Base-by-base conservation (phyloP, 2,329 filamentous ascomycete genomes). In the Rosellinia necatrix region DNA sequence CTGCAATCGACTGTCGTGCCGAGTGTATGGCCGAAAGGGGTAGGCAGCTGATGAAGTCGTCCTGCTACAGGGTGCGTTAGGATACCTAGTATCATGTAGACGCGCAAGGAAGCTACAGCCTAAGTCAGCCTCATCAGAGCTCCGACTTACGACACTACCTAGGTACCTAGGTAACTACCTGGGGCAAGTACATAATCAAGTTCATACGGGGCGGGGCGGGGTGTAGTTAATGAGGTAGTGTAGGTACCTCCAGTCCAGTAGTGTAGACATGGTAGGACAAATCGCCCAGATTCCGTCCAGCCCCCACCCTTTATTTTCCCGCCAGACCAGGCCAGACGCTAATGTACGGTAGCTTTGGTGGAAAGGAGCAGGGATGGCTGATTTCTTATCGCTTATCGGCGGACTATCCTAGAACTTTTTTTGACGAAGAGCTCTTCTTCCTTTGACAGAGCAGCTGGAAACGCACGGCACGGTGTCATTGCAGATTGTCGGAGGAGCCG, bases 91-190 rank as follows among this genome's bases (percentile, higher is more conserved):
- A 40, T 55, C 34, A 58, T 41, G 59, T 56, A 62, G 68, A 72
- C 72, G 69, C 73, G 73, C 72, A 75, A 73, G 64, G 69, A 66
- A 74, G 73, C 74, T 76, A 75, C 74, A 75, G 74, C 74, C 74
- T 76, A 70, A 67, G 62, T 49, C 52, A 65, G 65, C 58, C 63
- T 59, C 58, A 60, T 48, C 40, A 47, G 41, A 64, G 64, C 60
- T 65, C 38, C 25, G 15, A 49, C 8, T 9, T 38, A n/a, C 8
- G n/a, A n/a, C n/a, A n/a, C n/a, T n/a, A n/a, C n/a, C n/a, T 43
- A 43, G 9, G 6, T 34, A n/a, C 4, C 3, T 13, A 34, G 30
- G 30, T 8, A n/a, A n/a, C n/a, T n/a, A n/a, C n/a, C n/a, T n/a
- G n/a, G n/a, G n/a, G n/a, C n/a, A n/a, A n/a, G n/a, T n/a, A n/a